Conservation (phyloP, 2,329 filamentous ascomycete genomes). For the Volutella citrinella region DNA sequence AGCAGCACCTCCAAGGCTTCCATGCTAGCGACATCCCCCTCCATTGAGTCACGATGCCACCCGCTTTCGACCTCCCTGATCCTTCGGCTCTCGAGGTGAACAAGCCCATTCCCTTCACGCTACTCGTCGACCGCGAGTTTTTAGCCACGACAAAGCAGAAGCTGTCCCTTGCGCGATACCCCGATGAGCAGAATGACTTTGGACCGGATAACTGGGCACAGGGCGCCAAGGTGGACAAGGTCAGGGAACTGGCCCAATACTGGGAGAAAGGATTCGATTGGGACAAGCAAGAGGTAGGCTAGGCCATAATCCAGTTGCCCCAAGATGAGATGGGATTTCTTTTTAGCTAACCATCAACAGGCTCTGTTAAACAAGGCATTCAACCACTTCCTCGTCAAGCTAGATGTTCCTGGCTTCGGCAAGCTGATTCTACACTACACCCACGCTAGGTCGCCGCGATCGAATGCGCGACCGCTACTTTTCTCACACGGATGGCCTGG, state of each 20-base stretch:
- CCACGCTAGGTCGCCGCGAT: not conserved
- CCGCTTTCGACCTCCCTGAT: not conserved
- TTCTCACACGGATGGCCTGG: slow-evolving; percentile 47
- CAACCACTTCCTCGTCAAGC: slow-evolving; percentile 12
- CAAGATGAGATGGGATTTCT: no score
- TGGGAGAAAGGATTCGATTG: slow-evolving; percentile 11
- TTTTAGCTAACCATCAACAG: not conserved
- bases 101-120: not conserved
- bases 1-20: no score
- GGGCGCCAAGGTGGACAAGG: slow-evolving; percentile 9
- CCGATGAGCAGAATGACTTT: slow-evolving; percentile 9
- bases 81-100: not conserved
- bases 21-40: no score
- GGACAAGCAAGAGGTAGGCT: slow-evolving; percentile 8
- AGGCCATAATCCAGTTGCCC: no score
- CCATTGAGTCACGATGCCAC: not conserved
- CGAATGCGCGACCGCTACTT: slow-evolving; percentile 1
- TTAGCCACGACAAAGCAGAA: slow-evolving; percentile 8
- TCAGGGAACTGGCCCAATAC: slow-evolving; percentile 10
- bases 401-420: slow-evolving; percentile 12
- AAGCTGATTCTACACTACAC: slow-evolving; percentile 7
- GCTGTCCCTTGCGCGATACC: slow-evolving; percentile 7
- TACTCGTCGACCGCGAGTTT: slow-evolving; percentile 10
- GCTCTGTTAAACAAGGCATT: slow-evolving; percentile 8
- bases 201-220: slow-evolving; percentile 12